These are phyloP conservation scores for Abelmoschus esculentus DNA, from an alignment of 345 rosid genomes.

Conservation along the genomic window DNA sequence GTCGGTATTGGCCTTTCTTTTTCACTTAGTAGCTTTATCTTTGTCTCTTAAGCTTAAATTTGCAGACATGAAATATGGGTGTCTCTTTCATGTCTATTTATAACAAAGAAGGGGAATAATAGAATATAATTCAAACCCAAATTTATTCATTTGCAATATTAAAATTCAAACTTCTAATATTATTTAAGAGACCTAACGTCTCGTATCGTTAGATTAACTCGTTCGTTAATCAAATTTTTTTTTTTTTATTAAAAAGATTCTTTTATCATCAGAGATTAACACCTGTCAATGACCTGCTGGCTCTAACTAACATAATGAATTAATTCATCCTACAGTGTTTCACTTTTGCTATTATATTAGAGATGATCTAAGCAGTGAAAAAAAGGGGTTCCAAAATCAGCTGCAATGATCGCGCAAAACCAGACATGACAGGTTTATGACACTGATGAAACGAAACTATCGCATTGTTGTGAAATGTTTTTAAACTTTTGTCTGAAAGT, in stretches of 20 bases:
- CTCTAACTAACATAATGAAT: background rate
- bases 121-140: no score
- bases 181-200: no score
- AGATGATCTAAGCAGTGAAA: background rate
- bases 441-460: slow-evolving; percentile 1
- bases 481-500: background rate
- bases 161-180: no score
- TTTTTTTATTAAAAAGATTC: background rate
- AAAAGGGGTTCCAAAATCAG: background rate
- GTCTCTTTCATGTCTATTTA: slow-evolving; percentile 22
- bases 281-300: background rate
- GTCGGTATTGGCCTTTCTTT: background rate
- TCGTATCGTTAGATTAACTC: background rate
- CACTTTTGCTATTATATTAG: background rate
- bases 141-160: no score
- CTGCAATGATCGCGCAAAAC: slow-evolving; percentile 10
- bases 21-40: background rate
- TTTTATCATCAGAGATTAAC: background rate
- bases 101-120: background rate
- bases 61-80: slow-evolving; percentile 21
- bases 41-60: slow-evolving; percentile 13
- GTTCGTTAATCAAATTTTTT: background rate
- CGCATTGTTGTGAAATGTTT: background rate
- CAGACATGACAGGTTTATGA: background rate
- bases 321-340: background rate